These are phyloP conservation scores for Hypomontagnella submonticulosa DNA, from an alignment of 495 filamentous ascomycete genomes.

Conservation along the genomic window DNA sequence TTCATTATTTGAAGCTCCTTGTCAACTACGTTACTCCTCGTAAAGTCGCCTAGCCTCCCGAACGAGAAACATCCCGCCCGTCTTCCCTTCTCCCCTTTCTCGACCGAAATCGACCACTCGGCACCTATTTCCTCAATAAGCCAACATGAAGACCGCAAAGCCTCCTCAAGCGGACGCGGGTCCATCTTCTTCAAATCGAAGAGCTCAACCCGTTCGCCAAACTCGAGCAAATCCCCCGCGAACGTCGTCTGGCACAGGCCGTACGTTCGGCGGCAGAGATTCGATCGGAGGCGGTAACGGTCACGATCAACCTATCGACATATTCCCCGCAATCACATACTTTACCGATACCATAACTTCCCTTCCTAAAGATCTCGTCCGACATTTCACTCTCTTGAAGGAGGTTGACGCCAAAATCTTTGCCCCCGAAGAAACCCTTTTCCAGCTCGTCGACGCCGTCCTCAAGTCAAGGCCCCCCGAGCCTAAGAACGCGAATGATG, in stretches of 20 bases:
- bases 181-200: constrained; percentile 60
- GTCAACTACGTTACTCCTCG: constrained; percentile 33
- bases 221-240: constrained; percentile 66
- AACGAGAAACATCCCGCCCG: constrained; percentile 17
- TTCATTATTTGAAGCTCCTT: constrained; percentile 44
- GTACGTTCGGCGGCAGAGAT: constrained; percentile 51
- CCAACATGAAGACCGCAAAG: constrained; percentile 65
- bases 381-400: constrained; percentile 93
- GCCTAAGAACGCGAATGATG: constrained; percentile 53
- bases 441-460: constrained; percentile 73
- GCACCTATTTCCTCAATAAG: constrained; percentile 1
- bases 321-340: constrained; percentile 93
- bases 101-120: constrained; percentile 21
- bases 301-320: constrained; percentile 63
- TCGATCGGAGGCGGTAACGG: constrained; percentile 56
- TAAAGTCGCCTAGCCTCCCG: constrained; percentile 25
- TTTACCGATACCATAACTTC: constrained; percentile 94
- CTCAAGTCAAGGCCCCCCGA: constrained; percentile 67
- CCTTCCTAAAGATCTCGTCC: constrained; percentile 91
- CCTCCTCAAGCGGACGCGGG: constrained; percentile 53
- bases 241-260: constrained; percentile 57
- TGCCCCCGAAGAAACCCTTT: constrained; percentile 75
- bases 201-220: constrained; percentile 69
- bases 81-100: constrained; percentile 12
- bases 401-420: constrained; percentile 97